Conservation (phyloP, 1,284 basidiomycete species). For the Trichosporon sp. region DNA sequence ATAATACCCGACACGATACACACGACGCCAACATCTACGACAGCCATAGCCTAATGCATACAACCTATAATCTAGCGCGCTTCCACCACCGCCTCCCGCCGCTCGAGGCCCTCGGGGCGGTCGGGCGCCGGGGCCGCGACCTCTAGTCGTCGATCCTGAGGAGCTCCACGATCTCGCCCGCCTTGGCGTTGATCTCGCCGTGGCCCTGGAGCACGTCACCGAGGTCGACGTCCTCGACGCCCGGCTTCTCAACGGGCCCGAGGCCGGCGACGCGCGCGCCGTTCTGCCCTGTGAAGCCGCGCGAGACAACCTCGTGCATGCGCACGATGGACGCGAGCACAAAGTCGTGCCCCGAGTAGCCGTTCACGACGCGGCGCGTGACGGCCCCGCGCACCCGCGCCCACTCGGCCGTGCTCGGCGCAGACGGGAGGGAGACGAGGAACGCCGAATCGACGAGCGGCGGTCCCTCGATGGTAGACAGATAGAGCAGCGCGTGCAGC, state of each 20-base stretch:
- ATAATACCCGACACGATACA: background rate
- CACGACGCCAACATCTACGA: background rate
- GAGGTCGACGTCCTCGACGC: constrained; percentile 52
- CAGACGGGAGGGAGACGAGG: constrained; percentile 53
- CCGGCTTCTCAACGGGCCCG: constrained; percentile 44
- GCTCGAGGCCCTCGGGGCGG: no score
- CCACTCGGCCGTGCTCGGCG: constrained; percentile 52
- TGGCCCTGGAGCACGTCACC: constrained; percentile 47
- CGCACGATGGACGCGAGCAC: constrained; percentile 55
- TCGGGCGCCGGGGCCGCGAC: background rate
- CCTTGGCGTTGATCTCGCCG: constrained; percentile 46
- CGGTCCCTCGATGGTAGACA: constrained; percentile 42
- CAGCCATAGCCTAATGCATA: background rate
- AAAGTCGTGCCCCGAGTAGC: constrained; percentile 52
- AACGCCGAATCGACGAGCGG: constrained; percentile 55
- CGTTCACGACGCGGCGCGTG: constrained; percentile 54
- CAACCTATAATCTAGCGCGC: background rate
- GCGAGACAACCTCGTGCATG: constrained; percentile 53
- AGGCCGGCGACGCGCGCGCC: constrained; percentile 49
- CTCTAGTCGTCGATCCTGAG: constrained; percentile 42
- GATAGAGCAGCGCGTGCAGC: constrained; percentile 53
- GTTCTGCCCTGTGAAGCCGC: constrained; percentile 46
- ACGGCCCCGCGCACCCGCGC: constrained; percentile 50
- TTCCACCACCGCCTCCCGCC: no score
- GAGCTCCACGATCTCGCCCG: constrained; percentile 43